Percentiles rank a stretch among this genome's conserved stretches.
These are phyloP conservation scores for Euptelea pleiosperma DNA, from an alignment of 164 flowering plant genomes.

Conservation along the genomic window DNA sequence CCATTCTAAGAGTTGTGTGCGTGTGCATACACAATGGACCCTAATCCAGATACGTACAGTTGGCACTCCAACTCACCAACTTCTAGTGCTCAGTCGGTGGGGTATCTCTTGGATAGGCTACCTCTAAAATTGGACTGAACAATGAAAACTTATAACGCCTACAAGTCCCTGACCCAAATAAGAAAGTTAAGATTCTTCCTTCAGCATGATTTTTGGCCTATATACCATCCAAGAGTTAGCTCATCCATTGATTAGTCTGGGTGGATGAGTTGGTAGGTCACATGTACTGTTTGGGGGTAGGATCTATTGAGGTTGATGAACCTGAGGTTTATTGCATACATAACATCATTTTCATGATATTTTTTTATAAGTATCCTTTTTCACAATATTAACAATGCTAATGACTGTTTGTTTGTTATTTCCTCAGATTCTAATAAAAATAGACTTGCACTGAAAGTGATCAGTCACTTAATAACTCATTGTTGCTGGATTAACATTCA, in stretches of 20 bases:
- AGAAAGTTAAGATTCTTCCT: too few relatives aligned
- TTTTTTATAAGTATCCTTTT: neutral
- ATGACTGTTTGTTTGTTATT: neutral
- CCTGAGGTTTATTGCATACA: neutral
- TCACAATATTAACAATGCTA: neutral
- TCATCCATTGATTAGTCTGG: neutral
- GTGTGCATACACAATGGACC: too few relatives aligned
- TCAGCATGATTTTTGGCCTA: too few relatives aligned
- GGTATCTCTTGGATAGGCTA: too few relatives aligned
- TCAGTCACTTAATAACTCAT: constrained; percentile 36
- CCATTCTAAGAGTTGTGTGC: too few relatives aligned
- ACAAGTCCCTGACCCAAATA: too few relatives aligned
- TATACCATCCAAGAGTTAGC: too few relatives aligned
- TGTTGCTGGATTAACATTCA: constrained; percentile 78
- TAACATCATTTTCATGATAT: neutral
- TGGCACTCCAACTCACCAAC: too few relatives aligned
- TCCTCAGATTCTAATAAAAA: constrained; percentile 62
- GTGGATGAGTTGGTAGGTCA: neutral
- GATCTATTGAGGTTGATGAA: neutral
- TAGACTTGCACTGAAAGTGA: constrained; percentile 43
- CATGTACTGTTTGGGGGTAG: neutral
- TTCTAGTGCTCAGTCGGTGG: too few relatives aligned
- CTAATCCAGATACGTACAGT: too few relatives aligned
- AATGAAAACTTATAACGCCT: too few relatives aligned
- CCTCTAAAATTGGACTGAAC: too few relatives aligned